Evolutionary conservation across 169 alveolate genomes (phyloP), one percentile per base, ranked within the genome.

Genomic region (Babesia bovis): DNA sequence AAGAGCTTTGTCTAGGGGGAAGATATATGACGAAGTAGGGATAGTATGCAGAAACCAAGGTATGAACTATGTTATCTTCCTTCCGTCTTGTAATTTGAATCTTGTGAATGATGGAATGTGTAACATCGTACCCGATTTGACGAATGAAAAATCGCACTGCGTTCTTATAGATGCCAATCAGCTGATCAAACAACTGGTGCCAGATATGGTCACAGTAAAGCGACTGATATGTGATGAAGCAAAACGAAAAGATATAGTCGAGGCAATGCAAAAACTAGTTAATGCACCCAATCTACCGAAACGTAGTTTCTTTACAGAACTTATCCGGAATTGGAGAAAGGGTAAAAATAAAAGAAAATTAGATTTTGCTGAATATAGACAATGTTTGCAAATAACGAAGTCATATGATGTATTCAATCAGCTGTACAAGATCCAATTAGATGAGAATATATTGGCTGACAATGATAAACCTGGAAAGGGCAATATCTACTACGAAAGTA

Each of bases 11-110:
- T 65, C 74, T 10, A 36, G 19, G n/a, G 60, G 51, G 44, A 58
- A 55, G 19, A 50, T 32, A 13, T 72, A 70, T 25, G 88, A 81
- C 19, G 88, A 81, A 38, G 50, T 81, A 19, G 83, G 74, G 4
- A 41, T 81, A 6, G 73, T 65, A 33, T 81, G 71, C 36, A 49
- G 41, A 15, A 6, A 53, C 10, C 66, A 40, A 23, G 59, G 44
- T 1, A 44, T 42, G 10, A 25, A 33, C n/a, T 65, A 52, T 19
- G 38, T 81, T 0, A 23, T 70, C 21, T 17, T 81, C 36, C 25
- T 52, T 21, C 88, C 88, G 21, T 51, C 74, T 32, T 38, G 68
- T 9, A 79, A 38, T 23, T n/a, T 59, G 45, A 28, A 38, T 67
- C 23, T 36, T 21, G 32, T 5, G 23, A 45, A 5, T 25, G 67